Base-by-base conservation (phyloP, 140 eudicot species). In the Ambrosia hybrid region DNA sequence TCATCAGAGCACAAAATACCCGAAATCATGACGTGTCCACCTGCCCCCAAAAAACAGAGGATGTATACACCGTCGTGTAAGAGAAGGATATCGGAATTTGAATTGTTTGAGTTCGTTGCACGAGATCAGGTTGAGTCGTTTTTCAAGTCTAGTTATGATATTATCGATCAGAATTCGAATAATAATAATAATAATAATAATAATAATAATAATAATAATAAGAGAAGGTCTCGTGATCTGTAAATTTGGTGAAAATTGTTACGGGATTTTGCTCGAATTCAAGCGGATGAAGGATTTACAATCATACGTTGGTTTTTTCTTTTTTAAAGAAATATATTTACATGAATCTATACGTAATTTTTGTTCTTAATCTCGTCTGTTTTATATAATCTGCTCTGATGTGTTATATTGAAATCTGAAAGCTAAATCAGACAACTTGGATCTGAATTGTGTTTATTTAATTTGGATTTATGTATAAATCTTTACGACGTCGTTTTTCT, bases 41-140 rank as follows among this genome's bases (percentile, higher is more conserved):
- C 78, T 65, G 57, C 83, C 11, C 80, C 83, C 7, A 74, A 51
- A 8, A 78, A 71, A 67, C 76, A 26, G 14, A 63, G 79, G 73
- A 5, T 38, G 3, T 36, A 48, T 13, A 65, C 13, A 15, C 64
- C 68, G 12, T 21, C 76, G 1, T 83, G 87, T 73, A 78, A 79
- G 79, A 39, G 87, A 68, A 82, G 67, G 65, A 5, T 68, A 57
- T 49, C 75, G 0, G 79, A 81, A 21, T 71, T 81, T 16, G 68
- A 77, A 8, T 67, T 60, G 10, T 73, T 72, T 48, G 76, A 82
- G 51, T 43, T 17, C 48, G 65, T 77, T 9, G 80, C 76, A 9
- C 41, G 66, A 13, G 85, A 77, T 12, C 83, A 77, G 17, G 48
- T 82, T 9, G 80, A 82, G 1, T 56, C 79, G 73, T 77, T 82